These are phyloP conservation scores for Auricularia cornea DNA, from an alignment of 768 basidiomycete species.

Conservation along the genomic window DNA sequence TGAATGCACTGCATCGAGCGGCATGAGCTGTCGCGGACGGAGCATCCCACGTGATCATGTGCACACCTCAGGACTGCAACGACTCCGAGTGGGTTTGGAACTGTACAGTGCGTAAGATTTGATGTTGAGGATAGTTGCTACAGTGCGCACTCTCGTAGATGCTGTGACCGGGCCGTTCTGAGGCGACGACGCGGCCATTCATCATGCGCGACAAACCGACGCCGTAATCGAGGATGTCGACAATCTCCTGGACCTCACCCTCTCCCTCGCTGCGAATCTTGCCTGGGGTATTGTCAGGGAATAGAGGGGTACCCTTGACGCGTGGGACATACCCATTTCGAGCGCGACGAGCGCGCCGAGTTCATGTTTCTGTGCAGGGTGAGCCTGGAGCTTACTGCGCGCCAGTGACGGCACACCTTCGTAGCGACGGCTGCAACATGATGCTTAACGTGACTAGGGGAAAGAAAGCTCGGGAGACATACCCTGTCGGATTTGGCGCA, in stretches of 20 bases:
- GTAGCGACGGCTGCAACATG: constrained; percentile 44
- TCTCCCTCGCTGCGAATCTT: constrained; percentile 85
- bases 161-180: constrained; percentile 83
- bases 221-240: constrained; percentile 95
- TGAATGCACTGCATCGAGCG: constrained; percentile 57
- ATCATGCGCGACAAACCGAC: constrained; percentile 90
- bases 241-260: constrained; percentile 92
- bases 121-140: constrained; percentile 1
- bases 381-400: constrained; percentile 2
- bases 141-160: constrained; percentile 68
- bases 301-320: not conserved
- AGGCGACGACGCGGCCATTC: constrained; percentile 81
- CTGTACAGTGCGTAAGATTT: constrained; percentile 30
- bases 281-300: constrained; percentile 20
- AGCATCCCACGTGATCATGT: not conserved
- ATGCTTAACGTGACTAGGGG: not conserved
- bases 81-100: constrained; percentile 81
- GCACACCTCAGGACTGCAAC: constrained; percentile 49
- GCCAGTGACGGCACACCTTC: constrained; percentile 44
- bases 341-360: constrained; percentile 78
- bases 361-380: constrained; percentile 21
- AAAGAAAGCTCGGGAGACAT: not conserved
- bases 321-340: constrained; percentile 48
- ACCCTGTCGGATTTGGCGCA: constrained; percentile 72
- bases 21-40: not conserved